Conservation (phyloP, 2,329 filamentous ascomycete genomes). For the Trichoderma citrinoviride region DNA sequence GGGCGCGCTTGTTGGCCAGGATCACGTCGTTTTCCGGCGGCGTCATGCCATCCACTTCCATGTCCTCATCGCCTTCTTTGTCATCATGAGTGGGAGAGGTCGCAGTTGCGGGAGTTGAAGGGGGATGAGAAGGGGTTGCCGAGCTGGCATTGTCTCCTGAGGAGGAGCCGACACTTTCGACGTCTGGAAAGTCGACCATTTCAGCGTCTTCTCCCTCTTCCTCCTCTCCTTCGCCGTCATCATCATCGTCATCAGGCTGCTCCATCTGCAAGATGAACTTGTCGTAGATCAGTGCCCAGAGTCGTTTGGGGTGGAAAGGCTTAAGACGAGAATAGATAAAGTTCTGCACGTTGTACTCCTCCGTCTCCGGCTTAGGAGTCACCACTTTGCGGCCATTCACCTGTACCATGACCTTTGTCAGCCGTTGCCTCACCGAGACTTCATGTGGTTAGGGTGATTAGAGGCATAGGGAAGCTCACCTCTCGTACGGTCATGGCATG, state of each 20-base stretch:
- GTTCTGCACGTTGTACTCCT: conserved; percentile 70
- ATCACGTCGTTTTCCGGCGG: conserved; percentile 44
- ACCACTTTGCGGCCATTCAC: conserved; percentile 51
- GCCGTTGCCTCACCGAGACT: neutral
- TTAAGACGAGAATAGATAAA: conserved; percentile 64
- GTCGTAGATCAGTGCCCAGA: conserved; percentile 46
- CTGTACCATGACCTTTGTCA: conserved; percentile 25
- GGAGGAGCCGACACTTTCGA: conserved; percentile 23
- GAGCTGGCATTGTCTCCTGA: conserved; percentile 16
- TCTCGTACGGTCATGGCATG: conserved; percentile 65
- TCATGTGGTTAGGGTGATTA: neutral
- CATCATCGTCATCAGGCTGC: conserved; percentile 37
- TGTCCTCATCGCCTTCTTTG: neutral
- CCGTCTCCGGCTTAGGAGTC: conserved; percentile 66
- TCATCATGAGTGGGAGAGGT: neutral
- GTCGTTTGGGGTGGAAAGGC: conserved; percentile 50
- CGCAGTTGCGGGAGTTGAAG: neutral
- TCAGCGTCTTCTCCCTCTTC: neutral
- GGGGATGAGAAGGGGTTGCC: neutral
- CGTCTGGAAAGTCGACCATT: neutral
- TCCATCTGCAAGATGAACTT: conserved; percentile 53
- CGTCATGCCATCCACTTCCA: conserved; percentile 28
- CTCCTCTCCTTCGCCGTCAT: conserved; percentile 37
- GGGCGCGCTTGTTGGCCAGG: conserved; percentile 54
- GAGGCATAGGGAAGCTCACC: conserved; percentile 33